Evolutionary conservation across 1,139 yeast species (phyloP), one percentile per base, ranked within the genome.

Genomic region (Debaryomycetaceae sp.): DNA sequence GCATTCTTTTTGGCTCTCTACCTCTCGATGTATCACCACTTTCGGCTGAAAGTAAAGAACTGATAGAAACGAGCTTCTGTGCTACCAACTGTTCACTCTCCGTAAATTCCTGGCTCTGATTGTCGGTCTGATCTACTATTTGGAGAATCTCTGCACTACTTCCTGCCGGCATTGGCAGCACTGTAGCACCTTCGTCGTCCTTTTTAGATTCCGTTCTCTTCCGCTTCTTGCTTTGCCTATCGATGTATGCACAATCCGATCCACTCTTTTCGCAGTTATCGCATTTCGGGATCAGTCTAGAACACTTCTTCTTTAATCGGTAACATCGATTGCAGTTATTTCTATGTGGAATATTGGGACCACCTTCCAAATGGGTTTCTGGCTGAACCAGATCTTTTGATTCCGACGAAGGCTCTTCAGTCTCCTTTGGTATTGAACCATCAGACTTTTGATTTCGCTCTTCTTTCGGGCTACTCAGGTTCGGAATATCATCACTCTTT

Each of bases 301-400:
- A 62, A 45, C 78, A 73, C 49, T 71, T 72, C 51, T 72, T 73
- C 61, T 73, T 73, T 45, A 72, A 58, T 34, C 74, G 52, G 48
- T 73, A 72, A 55, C 78, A 73, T 37, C 78, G 52, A 40, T 65
- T 68, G 49, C 78, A 71, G 58, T 70, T 70, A 47, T 61, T 63
- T 7, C 67, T 57, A 43, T 65, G 72, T 45, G 63, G 71, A 13
- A 65, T 64, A 6, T 55, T 56, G 6, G 62, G 59, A 24, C 46
- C 46, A 43, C 60, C 65, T 9, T 55, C 43, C 4, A 54, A 52
- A 14, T 46, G 23, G 33, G 14, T 34, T 27, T 37, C 38, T 33
- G 34, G 36, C 7, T 34, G 46, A 5, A 54, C 45, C 24, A 54
- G 38, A 34, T 41, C 44, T 37, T 49, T 48, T 13, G 27, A 7